Conservation (phyloP, 768 basidiomycete species). For the Rhodotorula babjevae region DNA sequence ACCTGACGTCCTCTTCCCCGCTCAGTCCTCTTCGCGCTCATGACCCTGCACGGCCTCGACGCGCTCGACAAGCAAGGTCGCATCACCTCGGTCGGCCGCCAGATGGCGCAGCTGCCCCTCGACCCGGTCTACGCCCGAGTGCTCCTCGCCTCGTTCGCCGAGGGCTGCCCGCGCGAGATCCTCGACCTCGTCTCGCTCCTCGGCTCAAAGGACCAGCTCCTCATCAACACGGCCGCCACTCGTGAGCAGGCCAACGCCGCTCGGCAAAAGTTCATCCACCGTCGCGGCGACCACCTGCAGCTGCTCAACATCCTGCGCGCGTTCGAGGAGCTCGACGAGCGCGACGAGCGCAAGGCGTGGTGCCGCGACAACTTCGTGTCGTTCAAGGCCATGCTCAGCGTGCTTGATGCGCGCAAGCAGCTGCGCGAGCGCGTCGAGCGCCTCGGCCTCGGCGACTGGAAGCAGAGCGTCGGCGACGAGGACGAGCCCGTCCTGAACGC, state of each 20-base stretch:
- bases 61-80: constrained; percentile 64
- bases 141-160: constrained; percentile 68
- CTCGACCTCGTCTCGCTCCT: constrained; percentile 79
- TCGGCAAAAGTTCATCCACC: constrained; percentile 71
- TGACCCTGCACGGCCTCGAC: constrained; percentile 65
- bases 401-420: constrained; percentile 73
- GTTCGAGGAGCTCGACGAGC: constrained; percentile 58
- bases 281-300: constrained; percentile 85
- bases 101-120: constrained; percentile 89
- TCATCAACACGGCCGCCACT: constrained; percentile 44
- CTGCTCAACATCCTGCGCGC: constrained; percentile 76
- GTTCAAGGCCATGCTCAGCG: constrained; percentile 71
- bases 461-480: constrained; percentile 53
- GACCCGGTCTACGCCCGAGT: constrained; percentile 76
- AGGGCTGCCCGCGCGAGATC: constrained; percentile 70
- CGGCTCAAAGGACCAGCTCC: constrained; percentile 55
- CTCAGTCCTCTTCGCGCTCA: constrained; percentile 45
- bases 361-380: constrained; percentile 78
- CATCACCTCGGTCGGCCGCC: constrained; percentile 68
- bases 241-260: constrained; percentile 65
- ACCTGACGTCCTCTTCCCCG: too few relatives aligned
- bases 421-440: constrained; percentile 62
- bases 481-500: constrained; percentile 66
- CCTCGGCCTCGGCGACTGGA: constrained; percentile 57
- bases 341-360: constrained; percentile 57